These are phyloP conservation scores for Xylariaceae sp. DNA, from an alignment of 2,329 filamentous ascomycete genomes.

Conservation along the genomic window DNA sequence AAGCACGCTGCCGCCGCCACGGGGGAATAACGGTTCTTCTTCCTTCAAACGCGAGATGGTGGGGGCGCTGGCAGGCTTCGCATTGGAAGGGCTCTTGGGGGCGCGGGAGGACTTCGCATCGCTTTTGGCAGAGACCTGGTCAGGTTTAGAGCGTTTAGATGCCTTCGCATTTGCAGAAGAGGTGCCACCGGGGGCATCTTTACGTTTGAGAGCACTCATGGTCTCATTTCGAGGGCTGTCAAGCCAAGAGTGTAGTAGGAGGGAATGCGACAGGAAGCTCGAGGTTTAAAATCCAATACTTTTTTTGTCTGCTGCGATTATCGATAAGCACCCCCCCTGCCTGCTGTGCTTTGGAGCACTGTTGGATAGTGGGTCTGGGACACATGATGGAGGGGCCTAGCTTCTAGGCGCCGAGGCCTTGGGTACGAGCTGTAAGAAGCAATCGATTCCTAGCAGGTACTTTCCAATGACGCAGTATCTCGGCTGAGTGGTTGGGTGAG, in stretches of 20 bases:
- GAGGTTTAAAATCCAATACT: constrained; percentile 2
- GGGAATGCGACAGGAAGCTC: constrained; percentile 2
- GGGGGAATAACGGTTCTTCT: constrained; percentile 84
- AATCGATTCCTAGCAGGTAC: no score
- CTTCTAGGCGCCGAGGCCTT: no score
- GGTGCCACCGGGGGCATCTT: constrained; percentile 47
- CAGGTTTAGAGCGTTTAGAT: constrained; percentile 38
- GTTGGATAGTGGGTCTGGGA: no score
- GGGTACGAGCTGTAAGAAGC: no score
- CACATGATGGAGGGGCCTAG: no score
- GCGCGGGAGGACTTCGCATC: constrained; percentile 24
- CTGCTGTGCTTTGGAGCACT: no score
- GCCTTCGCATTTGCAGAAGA: constrained; percentile 41
- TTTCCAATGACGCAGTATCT: no score
- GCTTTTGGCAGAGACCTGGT: constrained; percentile 25
- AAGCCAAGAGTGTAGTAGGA: no score
- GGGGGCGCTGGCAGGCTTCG: constrained; percentile 23
- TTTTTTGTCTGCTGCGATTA: constrained; percentile 6
- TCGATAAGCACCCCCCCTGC: no score
- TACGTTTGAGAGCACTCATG: constrained; percentile 52
- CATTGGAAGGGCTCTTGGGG: constrained; percentile 13
- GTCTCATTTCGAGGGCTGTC: constrained; percentile 23
- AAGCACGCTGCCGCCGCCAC: constrained; percentile 83
- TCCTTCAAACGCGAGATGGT: constrained; percentile 50
- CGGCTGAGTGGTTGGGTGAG: no score